A percentile compares a stretch with the other conserved stretches of the same genome.
Evolutionary conservation across 805 yeast genomes (phyloP).

Genomic region (Zygosaccharomyces lentus): DNA sequence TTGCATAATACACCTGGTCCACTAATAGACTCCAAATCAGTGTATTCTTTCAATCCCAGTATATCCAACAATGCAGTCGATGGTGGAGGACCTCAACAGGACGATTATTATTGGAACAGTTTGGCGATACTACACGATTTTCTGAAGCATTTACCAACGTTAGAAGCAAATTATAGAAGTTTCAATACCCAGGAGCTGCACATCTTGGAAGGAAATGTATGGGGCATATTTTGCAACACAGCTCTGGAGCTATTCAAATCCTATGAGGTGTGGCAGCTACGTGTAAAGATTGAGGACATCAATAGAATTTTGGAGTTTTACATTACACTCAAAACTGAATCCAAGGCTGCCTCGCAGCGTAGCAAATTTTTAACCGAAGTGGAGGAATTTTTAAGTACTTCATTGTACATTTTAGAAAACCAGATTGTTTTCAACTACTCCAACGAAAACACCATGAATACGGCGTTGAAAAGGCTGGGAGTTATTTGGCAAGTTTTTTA

Average conservation of each 20-base stretch:
- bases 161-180: constrained; percentile 30
- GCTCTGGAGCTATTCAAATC: constrained; percentile 29
- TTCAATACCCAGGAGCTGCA: constrained; percentile 30
- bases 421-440: constrained; percentile 34
- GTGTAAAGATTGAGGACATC: constrained; percentile 31
- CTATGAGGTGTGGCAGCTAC: constrained; percentile 31
- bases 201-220: constrained; percentile 29
- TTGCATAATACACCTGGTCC: constrained; percentile 26
- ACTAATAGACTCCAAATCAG: constrained; percentile 28
- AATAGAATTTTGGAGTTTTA: constrained; percentile 28
- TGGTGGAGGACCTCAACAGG: constrained; percentile 14
- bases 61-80: constrained; percentile 19
- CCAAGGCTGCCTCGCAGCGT: constrained; percentile 26
- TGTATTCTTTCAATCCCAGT: constrained; percentile 26
- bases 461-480: constrained; percentile 36
- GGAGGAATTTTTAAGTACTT: constrained; percentile 32
- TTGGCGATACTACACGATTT: constrained; percentile 30
- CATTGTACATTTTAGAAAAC: constrained; percentile 39
- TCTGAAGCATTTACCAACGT: constrained; percentile 30
- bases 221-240: constrained; percentile 32
- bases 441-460: constrained; percentile 35
- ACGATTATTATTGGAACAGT: constrained; percentile 14
- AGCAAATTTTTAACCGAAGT: constrained; percentile 27
- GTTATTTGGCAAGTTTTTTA: constrained; percentile 56
- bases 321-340: constrained; percentile 26